Conservation (phyloP, 352 stramenopile species). For the Globisporangium spiculum region DNA sequence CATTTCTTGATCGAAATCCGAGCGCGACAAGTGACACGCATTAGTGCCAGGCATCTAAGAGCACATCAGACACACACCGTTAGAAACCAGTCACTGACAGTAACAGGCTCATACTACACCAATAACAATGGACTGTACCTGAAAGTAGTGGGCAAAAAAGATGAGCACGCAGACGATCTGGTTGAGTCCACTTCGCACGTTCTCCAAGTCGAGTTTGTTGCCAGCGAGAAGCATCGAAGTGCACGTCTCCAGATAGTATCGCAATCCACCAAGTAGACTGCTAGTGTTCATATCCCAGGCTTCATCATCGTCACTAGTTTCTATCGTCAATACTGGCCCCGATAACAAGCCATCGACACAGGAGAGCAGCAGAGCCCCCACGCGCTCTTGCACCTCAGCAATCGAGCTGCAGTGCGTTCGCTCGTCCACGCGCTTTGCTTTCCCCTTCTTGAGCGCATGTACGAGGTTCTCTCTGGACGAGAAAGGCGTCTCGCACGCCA, state of each 20-base stretch:
- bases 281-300: constrained; percentile 2
- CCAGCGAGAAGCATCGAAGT: constrained; percentile 11
- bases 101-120: neutral
- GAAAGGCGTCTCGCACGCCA: constrained; percentile 43
- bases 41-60: neutral
- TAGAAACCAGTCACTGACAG: neutral
- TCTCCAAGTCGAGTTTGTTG: neutral
- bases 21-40: neutral
- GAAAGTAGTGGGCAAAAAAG: constrained; percentile 28
- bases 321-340: neutral
- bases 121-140: constrained; percentile 16
- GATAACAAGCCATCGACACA: constrained; percentile 7
- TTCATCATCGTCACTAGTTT: neutral
- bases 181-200: constrained; percentile 17
- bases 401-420: neutral
- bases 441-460: constrained; percentile 23
- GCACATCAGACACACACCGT: neutral
- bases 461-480: constrained; percentile 34
- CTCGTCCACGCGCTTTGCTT: neutral
- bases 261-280: neutral
- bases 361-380: constrained; percentile 13
- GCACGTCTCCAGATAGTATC: constrained; percentile 9
- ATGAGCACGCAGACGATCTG: constrained; percentile 32
- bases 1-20: constrained; percentile 10
- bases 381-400: constrained; percentile 6